These are phyloP conservation scores for Pichia sporocuriosa DNA, from an alignment of 805 yeast genomes.

Conservation along the genomic window DNA sequence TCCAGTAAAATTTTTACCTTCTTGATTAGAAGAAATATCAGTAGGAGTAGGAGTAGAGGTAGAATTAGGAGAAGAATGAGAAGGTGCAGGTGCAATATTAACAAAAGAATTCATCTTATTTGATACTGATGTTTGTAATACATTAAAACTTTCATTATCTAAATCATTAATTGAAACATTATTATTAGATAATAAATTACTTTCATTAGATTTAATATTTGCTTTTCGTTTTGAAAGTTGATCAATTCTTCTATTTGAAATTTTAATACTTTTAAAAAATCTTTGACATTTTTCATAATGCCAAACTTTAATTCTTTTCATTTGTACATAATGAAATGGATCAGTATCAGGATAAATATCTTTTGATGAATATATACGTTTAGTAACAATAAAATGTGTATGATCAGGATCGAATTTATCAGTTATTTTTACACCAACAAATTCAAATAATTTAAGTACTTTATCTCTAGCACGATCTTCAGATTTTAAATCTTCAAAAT, in stretches of 20 bases:
- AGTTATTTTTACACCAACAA: conserved; percentile 41
- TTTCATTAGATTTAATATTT: conserved; percentile 2
- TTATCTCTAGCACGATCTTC: conserved; percentile 34
- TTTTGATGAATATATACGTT: conserved; percentile 35
- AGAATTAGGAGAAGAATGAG: too few species aligned
- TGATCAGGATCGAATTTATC: conserved; percentile 38
- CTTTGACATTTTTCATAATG: conserved; percentile 51
- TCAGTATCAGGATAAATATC: conserved; percentile 37
- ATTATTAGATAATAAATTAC: background rate
- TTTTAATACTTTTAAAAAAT: conserved; percentile 45
- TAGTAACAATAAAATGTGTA: conserved; percentile 42
- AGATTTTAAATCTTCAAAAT: conserved; percentile 38
- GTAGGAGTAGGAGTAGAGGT: too few species aligned
- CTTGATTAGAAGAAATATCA: too few species aligned
- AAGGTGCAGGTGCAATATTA: conserved; percentile 12
- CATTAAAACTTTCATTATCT: background rate
- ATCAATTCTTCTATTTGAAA: conserved; percentile 32
- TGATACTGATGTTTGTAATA: too few species aligned
- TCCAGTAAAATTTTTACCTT: conserved; percentile 3
- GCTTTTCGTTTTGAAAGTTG: conserved; percentile 20
- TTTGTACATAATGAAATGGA: conserved; percentile 40
- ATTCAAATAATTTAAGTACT: conserved; percentile 38
- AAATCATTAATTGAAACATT: background rate
- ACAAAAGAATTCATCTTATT: background rate
- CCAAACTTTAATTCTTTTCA: conserved; percentile 50